A percentile compares a stretch with the other conserved stretches of the same genome.
phyloP scores from a whole-genome alignment of 306 rosid species.

The Cicer judaicum region DNA sequence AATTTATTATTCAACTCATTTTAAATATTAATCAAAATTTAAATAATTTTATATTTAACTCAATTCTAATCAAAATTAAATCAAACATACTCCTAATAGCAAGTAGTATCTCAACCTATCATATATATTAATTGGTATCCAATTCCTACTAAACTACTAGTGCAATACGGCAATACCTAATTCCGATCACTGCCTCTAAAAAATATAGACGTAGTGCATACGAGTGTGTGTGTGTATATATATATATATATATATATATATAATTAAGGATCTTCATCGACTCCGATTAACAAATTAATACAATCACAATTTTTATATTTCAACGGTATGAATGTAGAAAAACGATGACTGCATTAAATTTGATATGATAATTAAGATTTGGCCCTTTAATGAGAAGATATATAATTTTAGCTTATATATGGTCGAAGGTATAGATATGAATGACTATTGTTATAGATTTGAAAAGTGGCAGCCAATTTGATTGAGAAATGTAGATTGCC shows the following conservation, averaged over 20 bases:
- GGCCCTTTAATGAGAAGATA: neutral
- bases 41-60: no score
- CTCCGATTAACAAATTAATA: no score
- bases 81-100: neutral
- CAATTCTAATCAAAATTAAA: neutral
- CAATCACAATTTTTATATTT: no score
- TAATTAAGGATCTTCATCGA: neutral
- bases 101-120: neutral
- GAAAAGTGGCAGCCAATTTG: slow-evolving; percentile 22
- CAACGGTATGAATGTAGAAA: no score
- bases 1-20: no score
- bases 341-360: no score
- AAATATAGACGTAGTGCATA: neutral
- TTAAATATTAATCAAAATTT: no score
- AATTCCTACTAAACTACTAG: neutral
- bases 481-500: slow-evolving; percentile 35
- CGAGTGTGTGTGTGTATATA: no score
- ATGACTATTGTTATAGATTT: slow-evolving; percentile 18
- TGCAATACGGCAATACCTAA: neutral
- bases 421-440: neutral
- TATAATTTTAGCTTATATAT: neutral
- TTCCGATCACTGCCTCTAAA: neutral
- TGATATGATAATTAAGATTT: neutral
- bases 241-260: neutral
- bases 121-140: neutral